Conservation (phyloP, 2,329 filamentous ascomycete species). For the Hypoxylon sp. region DNA sequence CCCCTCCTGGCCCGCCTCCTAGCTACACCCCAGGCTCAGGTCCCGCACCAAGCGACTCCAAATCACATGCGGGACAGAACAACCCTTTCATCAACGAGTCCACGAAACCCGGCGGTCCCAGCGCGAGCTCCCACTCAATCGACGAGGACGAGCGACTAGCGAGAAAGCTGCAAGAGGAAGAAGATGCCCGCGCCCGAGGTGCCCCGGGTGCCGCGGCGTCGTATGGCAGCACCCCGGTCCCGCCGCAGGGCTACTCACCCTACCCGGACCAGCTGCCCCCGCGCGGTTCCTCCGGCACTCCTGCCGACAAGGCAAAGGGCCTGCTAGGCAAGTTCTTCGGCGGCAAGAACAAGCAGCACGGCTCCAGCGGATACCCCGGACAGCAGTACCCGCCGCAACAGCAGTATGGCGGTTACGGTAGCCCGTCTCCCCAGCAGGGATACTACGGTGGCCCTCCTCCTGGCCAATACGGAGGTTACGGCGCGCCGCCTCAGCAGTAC, state of each 20-base stretch:
- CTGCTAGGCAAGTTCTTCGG: conserved; percentile 55
- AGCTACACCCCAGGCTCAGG: conserved; percentile 70
- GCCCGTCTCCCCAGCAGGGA: conserved; percentile 54
- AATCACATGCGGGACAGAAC: conserved; percentile 58
- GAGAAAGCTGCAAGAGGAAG: conserved; percentile 84
- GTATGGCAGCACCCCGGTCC: conserved; percentile 53
- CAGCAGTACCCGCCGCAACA: conserved; percentile 52
- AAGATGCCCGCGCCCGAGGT: conserved; percentile 71
- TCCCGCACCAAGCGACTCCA: conserved; percentile 66
- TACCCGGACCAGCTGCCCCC: conserved; percentile 62
- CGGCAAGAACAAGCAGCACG: conserved; percentile 51
- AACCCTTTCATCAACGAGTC: conserved; percentile 75
- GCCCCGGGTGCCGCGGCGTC: conserved; percentile 49
- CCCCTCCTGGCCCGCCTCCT: conserved; percentile 75
- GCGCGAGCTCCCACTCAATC: conserved; percentile 53
- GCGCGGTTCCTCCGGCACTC: conserved; percentile 47
- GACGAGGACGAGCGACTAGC: conserved; percentile 69
- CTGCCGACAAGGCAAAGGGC: conserved; percentile 61
- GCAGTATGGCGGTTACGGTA: conserved; percentile 55
- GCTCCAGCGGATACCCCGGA: conserved; percentile 54
- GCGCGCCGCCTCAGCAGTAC: conserved; percentile 49
- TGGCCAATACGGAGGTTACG: conserved; percentile 56
- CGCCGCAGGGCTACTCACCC: conserved; percentile 49
- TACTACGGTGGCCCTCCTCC: conserved; percentile 55
- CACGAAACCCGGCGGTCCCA: conserved; percentile 31